Evolutionary conservation across 805 yeast genomes (phyloP).

Genomic region (Helenozyma baotianmanensis): DNA sequence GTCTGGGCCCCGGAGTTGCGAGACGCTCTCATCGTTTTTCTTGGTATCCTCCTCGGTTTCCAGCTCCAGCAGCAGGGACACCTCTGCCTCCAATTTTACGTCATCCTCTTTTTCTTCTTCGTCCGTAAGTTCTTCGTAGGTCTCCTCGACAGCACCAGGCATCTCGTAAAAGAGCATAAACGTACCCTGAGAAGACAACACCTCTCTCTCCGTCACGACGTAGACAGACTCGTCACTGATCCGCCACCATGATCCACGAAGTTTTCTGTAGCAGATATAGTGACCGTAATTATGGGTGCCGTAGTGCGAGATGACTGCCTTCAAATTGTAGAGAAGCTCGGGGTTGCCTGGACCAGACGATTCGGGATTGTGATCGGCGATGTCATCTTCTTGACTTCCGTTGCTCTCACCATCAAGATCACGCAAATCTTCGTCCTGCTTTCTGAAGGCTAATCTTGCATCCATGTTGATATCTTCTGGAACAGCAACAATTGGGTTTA

Average conservation of each 20-base stretch:
- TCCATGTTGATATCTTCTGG: constrained; percentile 70
- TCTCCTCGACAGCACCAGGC: constrained; percentile 24
- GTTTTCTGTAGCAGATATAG: constrained; percentile 80
- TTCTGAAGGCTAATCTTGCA: constrained; percentile 71
- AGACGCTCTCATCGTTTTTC: constrained; percentile 1
- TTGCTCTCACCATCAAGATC: background rate
- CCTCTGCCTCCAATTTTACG: background rate
- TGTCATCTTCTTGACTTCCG: background rate
- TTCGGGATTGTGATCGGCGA: constrained; percentile 4
- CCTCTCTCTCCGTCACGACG: constrained; percentile 76
- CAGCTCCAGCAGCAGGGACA: constrained; percentile 2
- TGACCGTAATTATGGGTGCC: constrained; percentile 99
- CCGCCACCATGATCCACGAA: constrained; percentile 91
- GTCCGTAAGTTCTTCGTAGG: constrained; percentile 2
- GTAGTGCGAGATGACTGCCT: constrained; percentile 86
- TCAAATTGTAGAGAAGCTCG: constrained; percentile 58
- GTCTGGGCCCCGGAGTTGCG: too few species aligned
- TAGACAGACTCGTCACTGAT: constrained; percentile 87
- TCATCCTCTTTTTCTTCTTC: constrained; percentile 3
- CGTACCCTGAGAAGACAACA: constrained; percentile 75
- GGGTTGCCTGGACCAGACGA: constrained; percentile 2
- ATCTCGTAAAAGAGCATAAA: constrained; percentile 88
- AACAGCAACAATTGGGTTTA: constrained; percentile 66
- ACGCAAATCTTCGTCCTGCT: constrained; percentile 49
- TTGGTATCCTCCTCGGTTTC: constrained; percentile 1